These are phyloP conservation scores for Russula sp. DNA, from an alignment of 768 basidiomycete genomes.

Conservation along the genomic window DNA sequence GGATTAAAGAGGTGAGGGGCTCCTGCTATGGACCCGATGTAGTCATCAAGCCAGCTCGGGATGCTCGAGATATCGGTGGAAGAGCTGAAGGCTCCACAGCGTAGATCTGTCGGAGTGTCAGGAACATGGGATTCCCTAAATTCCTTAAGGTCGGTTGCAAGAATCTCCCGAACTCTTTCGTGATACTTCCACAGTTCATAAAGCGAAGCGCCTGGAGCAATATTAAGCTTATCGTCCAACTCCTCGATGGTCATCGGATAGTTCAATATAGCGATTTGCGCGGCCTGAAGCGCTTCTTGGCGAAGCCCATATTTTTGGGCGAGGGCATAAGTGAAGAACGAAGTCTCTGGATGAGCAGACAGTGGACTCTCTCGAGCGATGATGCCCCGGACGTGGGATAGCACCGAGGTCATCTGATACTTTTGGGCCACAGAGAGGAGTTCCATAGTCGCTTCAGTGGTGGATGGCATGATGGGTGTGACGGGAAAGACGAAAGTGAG, in stretches of 20 bases:
- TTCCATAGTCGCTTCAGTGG: not conserved
- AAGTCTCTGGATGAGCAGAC: not conserved
- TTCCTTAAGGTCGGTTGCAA: not conserved
- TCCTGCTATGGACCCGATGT: not conserved
- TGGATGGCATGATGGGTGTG: not conserved
- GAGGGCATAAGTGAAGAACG: not conserved
- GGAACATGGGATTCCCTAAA: not conserved
- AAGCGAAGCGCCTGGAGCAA: not conserved
- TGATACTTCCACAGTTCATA: slow-evolving; percentile 5
- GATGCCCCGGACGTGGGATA: not conserved
- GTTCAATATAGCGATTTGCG: not conserved
- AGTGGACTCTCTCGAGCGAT: not conserved
- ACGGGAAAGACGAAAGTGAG: slow-evolving; percentile 1
- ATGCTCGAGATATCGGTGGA: no score
- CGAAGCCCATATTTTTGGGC: not conserved
- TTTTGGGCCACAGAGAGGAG: slow-evolving; percentile 3
- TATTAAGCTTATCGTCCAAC: not conserved
- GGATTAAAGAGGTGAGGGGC: not conserved
- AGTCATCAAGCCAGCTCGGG: slow-evolving; percentile 1
- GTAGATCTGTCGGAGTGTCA: not conserved
- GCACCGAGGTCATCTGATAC: not conserved
- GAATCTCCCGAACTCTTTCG: not conserved
- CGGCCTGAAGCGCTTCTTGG: not conserved
- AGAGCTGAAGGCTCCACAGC: not conserved
- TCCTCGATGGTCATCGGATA: not conserved